Base-by-base conservation (phyloP, 352 stramenopile species). In the Globisporangium spiculum region DNA sequence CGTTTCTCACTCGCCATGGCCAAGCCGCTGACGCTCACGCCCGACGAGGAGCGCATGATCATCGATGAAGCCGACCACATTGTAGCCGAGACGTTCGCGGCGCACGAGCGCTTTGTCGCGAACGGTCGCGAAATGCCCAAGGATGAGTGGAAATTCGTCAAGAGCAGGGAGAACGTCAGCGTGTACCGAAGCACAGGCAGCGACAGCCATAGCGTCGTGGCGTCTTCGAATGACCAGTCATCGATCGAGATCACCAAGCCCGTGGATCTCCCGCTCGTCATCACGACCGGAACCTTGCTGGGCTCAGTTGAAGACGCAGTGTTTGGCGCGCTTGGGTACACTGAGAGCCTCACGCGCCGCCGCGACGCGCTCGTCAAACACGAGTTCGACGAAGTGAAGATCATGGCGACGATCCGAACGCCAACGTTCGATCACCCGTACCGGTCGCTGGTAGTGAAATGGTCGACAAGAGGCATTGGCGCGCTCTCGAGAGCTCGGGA, bases 381-480 rank as follows among this genome's bases (percentile, higher is more conserved):
- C 48, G 71, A 80, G 44, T 73, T 77, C 24, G 79, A 84, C 14
- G 72, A 71, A 53, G 64, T 69, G 18, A 75, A 71, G n/a, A 63
- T 85, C 60, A 56, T 88, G 0, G 62, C 73, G 18, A 76, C 73
- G 16, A 69, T 88, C 27, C 67, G 57, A 10, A 50, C 55, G 26
- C 79, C 75, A 27, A 88, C 73, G 1, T 38, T 60, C 0, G 56
- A 79, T 10, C 72, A 83, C 26, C 80, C 80, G 12, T 83, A 84
- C 62, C 64, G 70, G 20, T 86, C 76, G 44, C 56, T 82, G 5
- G 72, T 71, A 27, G 36, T 88, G 50, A 88, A 88, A 55, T 88
- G 80, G 80, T 71, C 71, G 4, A 62, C 67, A 7, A 74, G 78
- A 32, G 68, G 69, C 6, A 77, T 83, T 50, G 75, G 75, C 20